Evolutionary conservation across 306 rosid genomes (phyloP).

Genomic region (Cucurbita maxima): DNA sequence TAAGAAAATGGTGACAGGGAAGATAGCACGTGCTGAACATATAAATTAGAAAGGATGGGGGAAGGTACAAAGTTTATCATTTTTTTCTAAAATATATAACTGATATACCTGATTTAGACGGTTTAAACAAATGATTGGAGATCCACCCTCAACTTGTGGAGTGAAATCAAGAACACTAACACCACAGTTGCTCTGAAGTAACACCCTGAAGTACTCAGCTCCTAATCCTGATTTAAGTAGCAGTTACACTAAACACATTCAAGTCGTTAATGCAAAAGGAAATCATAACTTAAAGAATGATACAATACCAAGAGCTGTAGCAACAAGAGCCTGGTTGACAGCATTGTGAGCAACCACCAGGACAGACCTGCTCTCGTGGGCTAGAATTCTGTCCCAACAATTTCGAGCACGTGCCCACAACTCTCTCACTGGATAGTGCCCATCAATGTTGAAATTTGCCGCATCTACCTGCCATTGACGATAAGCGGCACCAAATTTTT

Average conservation of each 20-base stretch:
- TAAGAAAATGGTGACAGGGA: not conserved
- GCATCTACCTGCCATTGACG: constrained; percentile 82
- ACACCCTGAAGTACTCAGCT: constrained; percentile 62
- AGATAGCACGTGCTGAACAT: not conserved
- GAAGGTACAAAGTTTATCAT: not conserved
- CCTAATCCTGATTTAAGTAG: constrained; percentile 44
- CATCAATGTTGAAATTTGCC: constrained; percentile 63
- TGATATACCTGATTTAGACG: constrained; percentile 73
- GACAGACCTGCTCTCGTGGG: constrained; percentile 68
- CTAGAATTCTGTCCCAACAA: constrained; percentile 63
- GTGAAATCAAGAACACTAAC: constrained; percentile 81
- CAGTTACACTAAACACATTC: not conserved
- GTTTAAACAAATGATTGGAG: constrained; percentile 66
- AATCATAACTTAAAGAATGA: constrained; percentile 10
- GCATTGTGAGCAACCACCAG: constrained; percentile 98
- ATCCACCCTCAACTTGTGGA: constrained; percentile 53
- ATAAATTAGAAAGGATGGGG: not conserved
- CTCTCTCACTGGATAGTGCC: constrained; percentile 90
- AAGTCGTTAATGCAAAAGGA: constrained; percentile 2
- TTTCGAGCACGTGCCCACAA: constrained; percentile 76
- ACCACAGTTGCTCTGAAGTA: constrained; percentile 94
- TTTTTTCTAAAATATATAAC: not conserved
- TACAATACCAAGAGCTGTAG: constrained; percentile 71
- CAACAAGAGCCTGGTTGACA: constrained; percentile 96
- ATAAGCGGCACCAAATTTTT: constrained; percentile 53